phyloP scores from a whole-genome alignment of 345 rosid genomes.

The Sonneratia alba region DNA sequence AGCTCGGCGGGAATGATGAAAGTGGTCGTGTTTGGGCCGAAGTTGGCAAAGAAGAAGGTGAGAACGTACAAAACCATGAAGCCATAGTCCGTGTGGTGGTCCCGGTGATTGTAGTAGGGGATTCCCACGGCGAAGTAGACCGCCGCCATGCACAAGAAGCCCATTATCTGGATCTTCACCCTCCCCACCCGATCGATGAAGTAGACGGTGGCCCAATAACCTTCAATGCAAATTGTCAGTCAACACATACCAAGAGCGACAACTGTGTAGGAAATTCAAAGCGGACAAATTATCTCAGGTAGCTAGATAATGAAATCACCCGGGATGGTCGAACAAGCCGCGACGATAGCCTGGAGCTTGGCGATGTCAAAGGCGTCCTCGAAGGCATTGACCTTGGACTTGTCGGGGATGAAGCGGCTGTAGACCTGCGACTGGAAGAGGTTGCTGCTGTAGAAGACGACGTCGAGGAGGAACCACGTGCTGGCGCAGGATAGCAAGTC shows the following conservation, averaged over 20 bases:
- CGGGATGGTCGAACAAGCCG: slow-evolving; percentile 50
- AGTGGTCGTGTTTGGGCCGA: slow-evolving; percentile 66
- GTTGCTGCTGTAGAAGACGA: slow-evolving; percentile 61
- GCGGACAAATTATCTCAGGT: no score
- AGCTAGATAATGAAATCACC: slow-evolving; percentile 11
- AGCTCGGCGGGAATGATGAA: slow-evolving; percentile 62
- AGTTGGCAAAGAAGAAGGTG: slow-evolving; percentile 55
- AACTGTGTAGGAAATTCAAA: no score
- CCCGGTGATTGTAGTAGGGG: neutral
- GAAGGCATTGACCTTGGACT: slow-evolving; percentile 39
- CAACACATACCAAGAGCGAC: no score
- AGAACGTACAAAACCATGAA: slow-evolving; percentile 37
- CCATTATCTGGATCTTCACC: slow-evolving; percentile 50
- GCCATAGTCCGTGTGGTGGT: neutral
- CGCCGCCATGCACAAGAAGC: slow-evolving; percentile 62
- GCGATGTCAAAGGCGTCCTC: slow-evolving; percentile 45
- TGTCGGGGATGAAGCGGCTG: slow-evolving; percentile 21
- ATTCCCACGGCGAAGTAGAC: slow-evolving; percentile 28
- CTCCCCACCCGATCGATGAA: slow-evolving; percentile 56
- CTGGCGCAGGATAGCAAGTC: slow-evolving; percentile 55
- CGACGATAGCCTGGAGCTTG: slow-evolving; percentile 47
- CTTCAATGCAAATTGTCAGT: neutral
- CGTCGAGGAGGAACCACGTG: slow-evolving; percentile 67
- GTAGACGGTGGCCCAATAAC: slow-evolving; percentile 60
- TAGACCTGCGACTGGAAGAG: slow-evolving; percentile 64